Evolutionary conservation across 257 asterid species (phyloP), one percentile per base, ranked within the genome.

Genomic region (Solanum neorickii): DNA sequence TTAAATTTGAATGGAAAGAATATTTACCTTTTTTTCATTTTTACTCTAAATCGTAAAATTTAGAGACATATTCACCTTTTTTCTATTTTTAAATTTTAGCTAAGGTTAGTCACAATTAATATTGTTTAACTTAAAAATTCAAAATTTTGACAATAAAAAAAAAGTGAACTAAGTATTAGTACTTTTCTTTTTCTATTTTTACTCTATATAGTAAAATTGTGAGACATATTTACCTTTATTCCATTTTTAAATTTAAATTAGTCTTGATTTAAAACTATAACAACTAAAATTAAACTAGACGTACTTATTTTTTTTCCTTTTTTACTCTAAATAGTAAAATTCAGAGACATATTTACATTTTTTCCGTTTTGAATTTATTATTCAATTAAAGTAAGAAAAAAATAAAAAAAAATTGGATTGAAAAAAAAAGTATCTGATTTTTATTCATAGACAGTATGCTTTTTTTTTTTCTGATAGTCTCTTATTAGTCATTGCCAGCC

Each of bases 401-500:
- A 7, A 31, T 14, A 1, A 68, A 29, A 7, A 7, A 69, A 29
- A 13, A 2, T 75, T 65, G 72, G 33, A 62, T 1, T n/a, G 33
- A 4, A 62, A 4, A 62, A 62, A 2, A n/a, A 31, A 23, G 56
- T 42, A 42, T 78, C 41, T 15, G 15, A 25, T 78, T 25, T 29
- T 33, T 33, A 60, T 18, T 37, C 4, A 37, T 3, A 27, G 74
- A 29, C 11, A 68, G 78, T 72, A 33, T 31, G 27, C 46, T 18
- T 59, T 27, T 52, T 27, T 31, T 33, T 31, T 31, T 35, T 12
- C 73, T 37, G 31, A 18, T 70, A 16, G 44, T 70, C 25, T 70
- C 42, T 56, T 20, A 16, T 72, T 72, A 72, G 80, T 73, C 29
- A 86, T 59, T 86, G 88, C 86, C 89, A 87, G 84, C 87, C 56